Evolutionary conservation across 768 basidiomycete species (phyloP).

Genomic region (Lentinula raphanica): DNA sequence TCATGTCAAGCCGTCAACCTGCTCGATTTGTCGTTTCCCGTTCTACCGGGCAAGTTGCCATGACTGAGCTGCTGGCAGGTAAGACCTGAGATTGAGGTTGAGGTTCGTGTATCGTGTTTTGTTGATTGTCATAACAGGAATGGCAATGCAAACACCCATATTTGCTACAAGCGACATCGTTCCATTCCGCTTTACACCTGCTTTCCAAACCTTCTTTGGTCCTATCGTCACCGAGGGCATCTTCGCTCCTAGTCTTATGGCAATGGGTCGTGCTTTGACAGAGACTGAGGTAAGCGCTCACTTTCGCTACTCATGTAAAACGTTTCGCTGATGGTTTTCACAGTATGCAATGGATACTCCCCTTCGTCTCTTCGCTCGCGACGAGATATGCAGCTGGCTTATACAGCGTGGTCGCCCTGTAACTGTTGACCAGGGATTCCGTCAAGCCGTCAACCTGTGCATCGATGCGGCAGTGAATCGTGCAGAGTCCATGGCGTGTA

Average conservation of each 20-base stretch:
- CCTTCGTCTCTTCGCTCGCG: conserved; percentile 84
- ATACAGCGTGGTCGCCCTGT: conserved; percentile 51
- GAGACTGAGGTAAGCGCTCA: conserved; percentile 72
- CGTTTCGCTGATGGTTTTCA: conserved; percentile 4
- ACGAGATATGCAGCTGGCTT: conserved; percentile 84
- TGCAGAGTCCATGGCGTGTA: conserved; percentile 82
- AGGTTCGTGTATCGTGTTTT: neutral
- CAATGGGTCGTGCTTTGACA: conserved; percentile 85
- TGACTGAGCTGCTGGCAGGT: conserved; percentile 91
- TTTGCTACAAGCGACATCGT: conserved; percentile 82
- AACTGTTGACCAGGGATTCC: conserved; percentile 54
- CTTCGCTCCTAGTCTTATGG: conserved; percentile 80
- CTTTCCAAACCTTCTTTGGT: conserved; percentile 90
- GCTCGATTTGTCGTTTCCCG: conserved; percentile 84
- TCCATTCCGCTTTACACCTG: conserved; percentile 96
- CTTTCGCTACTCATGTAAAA: neutral
- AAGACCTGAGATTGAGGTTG: conserved; percentile 12
- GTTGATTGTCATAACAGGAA: conserved; percentile 23
- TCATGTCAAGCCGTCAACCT: conserved; percentile 78
- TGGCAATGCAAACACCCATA: conserved; percentile 44
- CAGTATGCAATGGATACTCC: conserved; percentile 92
- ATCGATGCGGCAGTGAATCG: conserved; percentile 71
- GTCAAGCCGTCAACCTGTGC: conserved; percentile 47
- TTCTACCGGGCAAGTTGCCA: conserved; percentile 84
- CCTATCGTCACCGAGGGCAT: conserved; percentile 87